phyloP scores from a whole-genome alignment of 192 early-diverging fungal species.

The Spizellomyces sp. region DNA sequence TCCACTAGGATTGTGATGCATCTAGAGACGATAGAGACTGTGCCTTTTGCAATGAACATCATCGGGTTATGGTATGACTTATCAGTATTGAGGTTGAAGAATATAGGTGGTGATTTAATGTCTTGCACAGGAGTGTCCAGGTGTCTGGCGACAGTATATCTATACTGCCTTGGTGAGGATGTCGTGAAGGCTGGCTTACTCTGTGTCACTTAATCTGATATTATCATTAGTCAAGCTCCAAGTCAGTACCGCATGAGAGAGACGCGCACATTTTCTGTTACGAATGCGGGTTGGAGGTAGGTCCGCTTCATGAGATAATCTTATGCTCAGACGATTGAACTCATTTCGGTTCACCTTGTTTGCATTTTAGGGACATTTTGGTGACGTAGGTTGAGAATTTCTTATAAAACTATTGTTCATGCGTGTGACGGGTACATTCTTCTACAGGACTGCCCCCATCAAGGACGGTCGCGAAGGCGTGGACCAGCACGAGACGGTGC shows the following conservation, averaged over 20 bases:
- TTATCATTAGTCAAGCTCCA: too few relatives aligned
- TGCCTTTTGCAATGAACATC: not conserved
- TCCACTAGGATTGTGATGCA: not conserved
- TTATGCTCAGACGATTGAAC: too few relatives aligned
- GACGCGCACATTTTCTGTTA: not conserved
- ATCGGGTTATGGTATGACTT: not conserved
- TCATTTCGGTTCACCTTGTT: too few relatives aligned
- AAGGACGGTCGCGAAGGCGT: not conserved
- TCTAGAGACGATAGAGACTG: not conserved
- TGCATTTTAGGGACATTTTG: not conserved
- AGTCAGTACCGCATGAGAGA: too few relatives aligned
- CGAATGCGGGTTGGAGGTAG: not conserved
- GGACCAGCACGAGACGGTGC: not conserved
- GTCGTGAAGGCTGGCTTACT: not conserved
- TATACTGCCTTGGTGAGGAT: not conserved
- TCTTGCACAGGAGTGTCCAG: not conserved
- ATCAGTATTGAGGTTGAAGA: not conserved
- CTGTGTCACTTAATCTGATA: too few relatives aligned
- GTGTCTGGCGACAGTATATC: not conserved
- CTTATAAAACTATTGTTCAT: too few relatives aligned
- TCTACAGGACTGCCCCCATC: too few relatives aligned
- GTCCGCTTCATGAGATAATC: too few relatives aligned
- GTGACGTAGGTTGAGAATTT: not conserved
- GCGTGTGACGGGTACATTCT: too few relatives aligned
- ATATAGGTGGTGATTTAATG: not conserved